A percentile compares a stretch with the other conserved stretches of the same genome.
phyloP scores from a whole-genome alignment of 2,329 filamentous ascomycete genomes.

The Colletotrichum navitas region DNA sequence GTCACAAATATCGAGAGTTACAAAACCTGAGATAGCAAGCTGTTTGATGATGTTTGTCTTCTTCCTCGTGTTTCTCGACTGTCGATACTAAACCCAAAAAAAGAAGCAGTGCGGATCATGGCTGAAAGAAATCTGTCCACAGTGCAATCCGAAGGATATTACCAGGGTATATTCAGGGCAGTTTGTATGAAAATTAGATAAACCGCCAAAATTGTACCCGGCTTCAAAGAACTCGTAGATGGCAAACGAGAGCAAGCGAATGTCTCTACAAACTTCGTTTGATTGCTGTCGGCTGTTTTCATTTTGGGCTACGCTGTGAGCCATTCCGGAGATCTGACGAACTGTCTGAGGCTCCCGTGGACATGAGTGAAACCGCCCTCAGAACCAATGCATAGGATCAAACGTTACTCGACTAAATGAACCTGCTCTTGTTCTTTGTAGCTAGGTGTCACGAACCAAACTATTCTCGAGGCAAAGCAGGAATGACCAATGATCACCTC shows the following conservation, averaged over 20 bases:
- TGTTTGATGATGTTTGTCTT: neutral
- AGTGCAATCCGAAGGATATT: neutral
- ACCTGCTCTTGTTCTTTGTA: neutral
- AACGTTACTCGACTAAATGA: neutral
- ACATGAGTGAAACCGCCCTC: slow-evolving; percentile 28
- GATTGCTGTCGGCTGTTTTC: neutral
- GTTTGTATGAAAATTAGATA: too few relatives aligned
- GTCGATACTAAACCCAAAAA: neutral
- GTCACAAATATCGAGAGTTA: neutral
- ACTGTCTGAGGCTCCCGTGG: slow-evolving; percentile 10
- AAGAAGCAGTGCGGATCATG: neutral
- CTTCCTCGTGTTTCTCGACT: neutral
- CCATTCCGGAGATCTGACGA: slow-evolving; percentile 2
- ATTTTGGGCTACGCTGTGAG: neutral
- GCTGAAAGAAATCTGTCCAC: neutral
- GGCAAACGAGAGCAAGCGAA: neutral
- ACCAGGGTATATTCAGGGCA: neutral
- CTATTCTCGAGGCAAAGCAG: neutral
- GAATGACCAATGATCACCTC: neutral
- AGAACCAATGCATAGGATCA: slow-evolving; percentile 22
- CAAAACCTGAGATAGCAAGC: neutral
- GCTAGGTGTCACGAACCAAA: neutral
- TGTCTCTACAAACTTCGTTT: slow-evolving; percentile 16
- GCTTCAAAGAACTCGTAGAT: neutral
- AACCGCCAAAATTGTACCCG: neutral